phyloP scores from a whole-genome alignment of 306 rosid genomes.

The Malus orientalis region DNA sequence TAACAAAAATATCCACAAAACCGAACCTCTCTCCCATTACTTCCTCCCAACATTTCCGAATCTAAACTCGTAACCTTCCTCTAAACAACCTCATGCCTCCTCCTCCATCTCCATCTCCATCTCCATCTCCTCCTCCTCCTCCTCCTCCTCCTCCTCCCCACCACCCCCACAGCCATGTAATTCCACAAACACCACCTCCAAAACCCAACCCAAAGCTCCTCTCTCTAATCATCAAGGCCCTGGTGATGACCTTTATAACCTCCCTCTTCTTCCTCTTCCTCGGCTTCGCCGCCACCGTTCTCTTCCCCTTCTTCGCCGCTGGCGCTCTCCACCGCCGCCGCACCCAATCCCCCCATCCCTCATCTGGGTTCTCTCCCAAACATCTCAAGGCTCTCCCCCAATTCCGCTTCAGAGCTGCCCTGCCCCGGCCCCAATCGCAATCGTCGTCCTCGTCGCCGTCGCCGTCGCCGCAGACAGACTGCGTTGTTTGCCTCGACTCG shows the following conservation, averaged over 20 bases:
- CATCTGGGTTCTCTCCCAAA: slow-evolving; percentile 27
- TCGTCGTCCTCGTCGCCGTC: not conserved
- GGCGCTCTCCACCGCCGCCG: slow-evolving; percentile 58
- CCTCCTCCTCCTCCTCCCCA: not conserved
- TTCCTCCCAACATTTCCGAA: not conserved
- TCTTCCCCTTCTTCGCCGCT: slow-evolving; percentile 55
- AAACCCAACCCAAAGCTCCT: slow-evolving; percentile 53
- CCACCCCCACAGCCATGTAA: slow-evolving; percentile 1
- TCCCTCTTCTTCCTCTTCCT: slow-evolving; percentile 67
- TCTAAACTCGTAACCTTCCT: not conserved
- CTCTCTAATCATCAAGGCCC: slow-evolving; percentile 56
- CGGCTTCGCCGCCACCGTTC: slow-evolving; percentile 69
- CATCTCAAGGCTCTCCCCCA: slow-evolving; percentile 52
- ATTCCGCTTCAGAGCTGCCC: slow-evolving; percentile 30
- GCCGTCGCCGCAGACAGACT: slow-evolving; percentile 28
- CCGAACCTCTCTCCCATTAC: not conserved
- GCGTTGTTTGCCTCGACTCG: slow-evolving; percentile 67
- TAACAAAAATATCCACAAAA: not conserved
- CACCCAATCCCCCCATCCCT: slow-evolving; percentile 3
- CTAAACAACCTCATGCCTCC: slow-evolving; percentile 2
- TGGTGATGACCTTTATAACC: slow-evolving; percentile 65
- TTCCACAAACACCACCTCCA: slow-evolving; percentile 23
- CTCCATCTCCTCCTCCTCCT: not conserved
- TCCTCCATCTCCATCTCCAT: not conserved
- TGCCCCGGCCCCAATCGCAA: not conserved